These are phyloP conservation scores for Magnolia kwangsiensis DNA, from an alignment of 164 flowering plant genomes.

Conservation along the genomic window DNA sequence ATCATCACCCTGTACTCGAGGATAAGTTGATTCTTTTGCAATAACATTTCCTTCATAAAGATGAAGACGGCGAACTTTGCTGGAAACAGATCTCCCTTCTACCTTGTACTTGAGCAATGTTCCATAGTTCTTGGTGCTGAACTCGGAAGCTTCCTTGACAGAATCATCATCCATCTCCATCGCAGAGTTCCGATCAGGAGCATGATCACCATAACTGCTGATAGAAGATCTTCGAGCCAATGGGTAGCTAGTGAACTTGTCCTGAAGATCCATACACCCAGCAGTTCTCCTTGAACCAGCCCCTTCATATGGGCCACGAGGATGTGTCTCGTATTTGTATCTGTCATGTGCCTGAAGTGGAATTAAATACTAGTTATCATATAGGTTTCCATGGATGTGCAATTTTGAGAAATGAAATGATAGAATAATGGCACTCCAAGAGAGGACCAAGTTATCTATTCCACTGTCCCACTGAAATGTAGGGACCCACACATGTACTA, in stretches of 20 bases:
- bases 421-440: background rate
- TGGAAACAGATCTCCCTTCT: background rate
- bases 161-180: conserved; percentile 10
- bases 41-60: conserved; percentile 1
- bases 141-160: background rate
- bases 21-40: conserved; percentile 15
- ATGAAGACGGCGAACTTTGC: background rate
- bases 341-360: background rate
- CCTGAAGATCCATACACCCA: background rate
- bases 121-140: conserved; percentile 7
- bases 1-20: conserved; percentile 25
- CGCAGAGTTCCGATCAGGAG: conserved; percentile 2
- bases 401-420: background rate
- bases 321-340: background rate
- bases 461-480: background rate
- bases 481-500: background rate
- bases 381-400: background rate
- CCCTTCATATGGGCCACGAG: conserved; percentile 3
- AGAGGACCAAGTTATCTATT: background rate
- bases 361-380: background rate
- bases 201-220: background rate
- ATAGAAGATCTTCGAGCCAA: background rate
- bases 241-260: background rate
- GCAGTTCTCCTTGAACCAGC: background rate
- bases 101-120: background rate